These are phyloP conservation scores for Claviceps digitariae DNA, from an alignment of 2,329 filamentous ascomycete genomes.

Conservation along the genomic window DNA sequence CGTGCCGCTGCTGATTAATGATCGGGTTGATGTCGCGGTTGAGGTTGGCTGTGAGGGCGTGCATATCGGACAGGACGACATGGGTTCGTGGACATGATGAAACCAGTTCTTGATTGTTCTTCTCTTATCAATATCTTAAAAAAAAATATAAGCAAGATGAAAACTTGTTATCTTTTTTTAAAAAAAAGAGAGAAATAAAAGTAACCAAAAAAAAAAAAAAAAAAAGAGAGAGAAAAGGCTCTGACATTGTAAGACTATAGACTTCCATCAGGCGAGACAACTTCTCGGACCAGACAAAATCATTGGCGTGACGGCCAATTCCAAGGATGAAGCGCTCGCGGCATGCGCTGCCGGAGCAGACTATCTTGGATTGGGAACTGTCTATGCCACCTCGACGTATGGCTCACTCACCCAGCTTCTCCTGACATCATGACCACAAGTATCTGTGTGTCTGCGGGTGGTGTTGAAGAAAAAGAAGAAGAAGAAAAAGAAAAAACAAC, in stretches of 20 bases:
- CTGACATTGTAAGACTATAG: not conserved
- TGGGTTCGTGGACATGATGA: constrained; percentile 38
- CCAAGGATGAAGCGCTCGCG: constrained; percentile 53
- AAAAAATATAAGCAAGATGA: too few relatives aligned
- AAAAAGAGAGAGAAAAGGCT: not conserved
- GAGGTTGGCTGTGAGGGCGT: constrained; percentile 82
- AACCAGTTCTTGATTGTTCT: not conserved
- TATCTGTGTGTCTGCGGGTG: not conserved
- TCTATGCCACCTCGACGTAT: constrained; percentile 73
- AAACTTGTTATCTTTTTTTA: not conserved
- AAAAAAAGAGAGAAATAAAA: not conserved
- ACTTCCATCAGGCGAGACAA: constrained; percentile 39
- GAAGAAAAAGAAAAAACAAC: too few relatives aligned
- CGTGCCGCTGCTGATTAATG: constrained; percentile 83
- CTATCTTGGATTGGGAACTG: constrained; percentile 82
- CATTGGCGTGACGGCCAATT: constrained; percentile 79
- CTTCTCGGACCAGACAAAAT: constrained; percentile 66
- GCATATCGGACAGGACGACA: constrained; percentile 90
- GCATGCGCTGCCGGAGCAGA: constrained; percentile 69
- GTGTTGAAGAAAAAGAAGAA: not conserved
- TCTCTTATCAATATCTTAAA: too few relatives aligned
- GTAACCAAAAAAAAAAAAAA: not conserved
- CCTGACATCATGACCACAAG: not conserved
- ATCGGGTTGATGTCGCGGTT: constrained; percentile 77
- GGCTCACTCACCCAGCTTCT: constrained; percentile 11